Evolutionary conservation across 768 basidiomycete species (phyloP).

Genomic region (Russula dissimulans): DNA sequence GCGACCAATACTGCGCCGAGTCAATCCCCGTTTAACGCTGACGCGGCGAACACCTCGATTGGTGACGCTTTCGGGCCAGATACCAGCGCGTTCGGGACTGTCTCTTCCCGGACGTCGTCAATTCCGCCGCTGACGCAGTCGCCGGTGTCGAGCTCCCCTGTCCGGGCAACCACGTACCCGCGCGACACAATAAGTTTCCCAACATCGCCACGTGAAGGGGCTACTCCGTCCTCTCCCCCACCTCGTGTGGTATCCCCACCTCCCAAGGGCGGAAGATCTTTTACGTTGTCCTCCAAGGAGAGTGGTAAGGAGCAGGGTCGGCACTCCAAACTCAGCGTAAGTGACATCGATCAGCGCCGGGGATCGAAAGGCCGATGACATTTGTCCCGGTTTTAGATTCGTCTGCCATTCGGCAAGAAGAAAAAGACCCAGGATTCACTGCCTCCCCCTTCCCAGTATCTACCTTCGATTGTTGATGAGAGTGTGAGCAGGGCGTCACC

Average conservation of each 20-base stretch:
- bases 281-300: slow-evolving; percentile 49
- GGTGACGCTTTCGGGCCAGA: slow-evolving; percentile 38
- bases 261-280: slow-evolving; percentile 45
- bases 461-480: slow-evolving; percentile 38
- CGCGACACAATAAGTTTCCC: slow-evolving; percentile 18
- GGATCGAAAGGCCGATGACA: slow-evolving; percentile 2
- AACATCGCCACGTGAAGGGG: slow-evolving; percentile 21
- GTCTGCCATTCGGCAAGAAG: slow-evolving; percentile 69
- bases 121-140: slow-evolving; percentile 20
- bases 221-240: slow-evolving; percentile 34
- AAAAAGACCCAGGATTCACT: slow-evolving; percentile 54
- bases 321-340: slow-evolving; percentile 70
- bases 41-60: slow-evolving; percentile 29
- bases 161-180: slow-evolving; percentile 23
- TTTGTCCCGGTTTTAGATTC: slow-evolving; percentile 40
- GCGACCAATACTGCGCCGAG: slow-evolving; percentile 9
- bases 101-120: slow-evolving; percentile 28
- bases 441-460: slow-evolving; percentile 25
- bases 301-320: slow-evolving; percentile 40
- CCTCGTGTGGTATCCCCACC: slow-evolving; percentile 35
- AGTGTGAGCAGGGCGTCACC: slow-evolving; percentile 36
- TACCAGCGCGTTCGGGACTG: slow-evolving; percentile 27
- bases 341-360: slow-evolving; percentile 25
- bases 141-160: slow-evolving; percentile 32
- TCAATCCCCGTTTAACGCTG: slow-evolving; percentile 1